Evolutionary conservation across 2,329 filamentous ascomycete genomes (phyloP).

Genomic region (Aspergillus intermedius): DNA sequence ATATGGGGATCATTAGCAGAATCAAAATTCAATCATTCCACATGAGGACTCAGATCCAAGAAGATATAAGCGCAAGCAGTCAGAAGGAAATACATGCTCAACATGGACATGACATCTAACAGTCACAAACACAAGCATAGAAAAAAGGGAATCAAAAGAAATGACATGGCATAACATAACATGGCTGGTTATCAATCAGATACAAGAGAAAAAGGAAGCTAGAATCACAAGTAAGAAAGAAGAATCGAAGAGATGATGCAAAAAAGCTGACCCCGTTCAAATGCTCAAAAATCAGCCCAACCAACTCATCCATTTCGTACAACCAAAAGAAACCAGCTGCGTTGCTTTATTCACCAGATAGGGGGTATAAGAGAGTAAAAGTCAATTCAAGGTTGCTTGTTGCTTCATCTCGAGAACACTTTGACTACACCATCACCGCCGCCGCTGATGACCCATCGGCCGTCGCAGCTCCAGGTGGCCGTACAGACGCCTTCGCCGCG

Average conservation of each 20-base stretch:
- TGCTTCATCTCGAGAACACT: slow-evolving; percentile 56
- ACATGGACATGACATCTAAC: neutral
- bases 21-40: neutral
- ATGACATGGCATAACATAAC: neutral
- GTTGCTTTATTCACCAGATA: slow-evolving; percentile 19
- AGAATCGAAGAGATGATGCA: slow-evolving; percentile 26
- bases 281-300: slow-evolving; percentile 31
- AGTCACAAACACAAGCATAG: slow-evolving; percentile 9
- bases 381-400: slow-evolving; percentile 19
- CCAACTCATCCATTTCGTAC: slow-evolving; percentile 30
- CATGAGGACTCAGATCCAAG: neutral
- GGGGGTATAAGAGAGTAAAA: slow-evolving; percentile 18
- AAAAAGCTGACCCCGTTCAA: slow-evolving; percentile 29
- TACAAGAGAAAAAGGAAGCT: slow-evolving; percentile 4
- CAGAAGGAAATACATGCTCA: slow-evolving; percentile 7
- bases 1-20: neutral
- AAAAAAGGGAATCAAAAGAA: slow-evolving; percentile 11
- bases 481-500: slow-evolving; percentile 90
- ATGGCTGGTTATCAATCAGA: slow-evolving; percentile 3
- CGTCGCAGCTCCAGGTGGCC: slow-evolving; percentile 93
- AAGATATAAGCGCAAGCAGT: neutral
- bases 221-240: slow-evolving; percentile 18
- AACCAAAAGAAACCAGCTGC: slow-evolving; percentile 19
- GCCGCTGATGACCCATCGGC: slow-evolving; percentile 86
- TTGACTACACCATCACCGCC: slow-evolving; percentile 95